These are phyloP conservation scores for Juglanconis oblonga DNA, from an alignment of 2,329 filamentous ascomycete genomes.

Conservation along the genomic window DNA sequence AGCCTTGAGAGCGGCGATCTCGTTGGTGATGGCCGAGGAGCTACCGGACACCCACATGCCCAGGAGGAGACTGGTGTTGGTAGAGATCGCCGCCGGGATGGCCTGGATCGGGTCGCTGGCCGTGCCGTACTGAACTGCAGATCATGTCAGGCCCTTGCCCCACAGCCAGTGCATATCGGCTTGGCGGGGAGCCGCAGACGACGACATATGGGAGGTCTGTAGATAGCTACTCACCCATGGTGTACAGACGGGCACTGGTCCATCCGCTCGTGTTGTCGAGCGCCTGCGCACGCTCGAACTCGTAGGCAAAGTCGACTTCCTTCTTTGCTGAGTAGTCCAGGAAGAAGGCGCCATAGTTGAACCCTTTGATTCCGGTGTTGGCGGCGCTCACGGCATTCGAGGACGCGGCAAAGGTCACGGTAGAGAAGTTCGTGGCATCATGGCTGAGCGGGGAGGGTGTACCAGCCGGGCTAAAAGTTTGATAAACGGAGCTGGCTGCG, in stretches of 20 bases:
- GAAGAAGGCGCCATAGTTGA: constrained; percentile 70
- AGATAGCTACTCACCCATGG: constrained; percentile 43
- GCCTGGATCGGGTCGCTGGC: constrained; percentile 74
- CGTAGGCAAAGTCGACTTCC: constrained; percentile 65
- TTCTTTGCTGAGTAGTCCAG: constrained; percentile 57
- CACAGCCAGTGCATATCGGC: not conserved
- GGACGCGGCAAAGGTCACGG: not conserved
- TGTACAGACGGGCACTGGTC: constrained; percentile 71
- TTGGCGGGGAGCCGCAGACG: not conserved
- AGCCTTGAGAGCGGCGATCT: constrained; percentile 57
- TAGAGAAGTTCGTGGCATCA: constrained; percentile 12
- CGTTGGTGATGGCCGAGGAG: constrained; percentile 51
- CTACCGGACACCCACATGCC: constrained; percentile 64
- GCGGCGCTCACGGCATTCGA: not conserved
- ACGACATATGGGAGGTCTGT: not conserved
- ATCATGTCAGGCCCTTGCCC: not conserved
- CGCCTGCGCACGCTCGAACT: constrained; percentile 64
- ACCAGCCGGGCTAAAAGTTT: not conserved
- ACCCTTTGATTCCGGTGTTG: constrained; percentile 52
- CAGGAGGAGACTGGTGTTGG: constrained; percentile 57
- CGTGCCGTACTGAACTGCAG: constrained; percentile 57
- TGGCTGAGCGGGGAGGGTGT: constrained; percentile 6
- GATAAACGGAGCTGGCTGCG: constrained; percentile 10
- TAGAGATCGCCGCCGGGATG: constrained; percentile 66
- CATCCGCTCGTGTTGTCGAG: constrained; percentile 65